phyloP scores from a whole-genome alignment of 73 alveolate species.

The Paramecium primaurelia region DNA sequence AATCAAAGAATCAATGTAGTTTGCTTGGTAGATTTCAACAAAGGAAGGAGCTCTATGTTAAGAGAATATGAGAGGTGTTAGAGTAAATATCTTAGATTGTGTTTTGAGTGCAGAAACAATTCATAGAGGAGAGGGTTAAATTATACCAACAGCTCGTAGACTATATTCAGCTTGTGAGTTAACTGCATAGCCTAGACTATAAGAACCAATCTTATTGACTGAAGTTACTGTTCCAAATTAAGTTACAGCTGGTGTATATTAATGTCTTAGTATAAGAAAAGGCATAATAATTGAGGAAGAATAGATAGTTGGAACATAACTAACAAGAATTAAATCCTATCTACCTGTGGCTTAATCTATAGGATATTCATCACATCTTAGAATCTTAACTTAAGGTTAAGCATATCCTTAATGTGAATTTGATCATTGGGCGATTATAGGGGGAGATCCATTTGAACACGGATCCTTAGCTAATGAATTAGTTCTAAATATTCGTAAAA shows the following conservation, averaged over 20 bases:
- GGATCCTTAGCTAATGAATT: slow-evolving; percentile 70
- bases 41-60: slow-evolving; percentile 96
- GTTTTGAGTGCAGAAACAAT: slow-evolving; percentile 94
- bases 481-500: slow-evolving; percentile 83
- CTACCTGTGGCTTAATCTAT: slow-evolving; percentile 98
- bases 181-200: slow-evolving; percentile 96
- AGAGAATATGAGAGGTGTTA: slow-evolving; percentile 98
- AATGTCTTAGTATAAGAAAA: slow-evolving; percentile 89
- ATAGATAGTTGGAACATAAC: slow-evolving; percentile 91
- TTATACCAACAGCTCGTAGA: slow-evolving; percentile 95
- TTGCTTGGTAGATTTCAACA: slow-evolving; percentile 97
- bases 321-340: slow-evolving; percentile 87
- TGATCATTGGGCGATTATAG: slow-evolving; percentile 95
- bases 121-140: slow-evolving; percentile 97
- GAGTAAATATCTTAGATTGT: slow-evolving; percentile 89
- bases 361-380: slow-evolving; percentile 96
- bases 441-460: slow-evolving; percentile 71
- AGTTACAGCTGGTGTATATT: slow-evolving; percentile 95
- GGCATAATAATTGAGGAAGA: slow-evolving; percentile 96
- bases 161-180: slow-evolving; percentile 94
- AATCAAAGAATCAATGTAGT: slow-evolving; percentile 94
- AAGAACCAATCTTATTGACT: slow-evolving; percentile 96
- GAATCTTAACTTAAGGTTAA: slow-evolving; percentile 96
- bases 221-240: slow-evolving; percentile 94
- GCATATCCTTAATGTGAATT: slow-evolving; percentile 99